Percentiles rank a stretch among this genome's conserved stretches.
Conservation (phyloP, 768 basidiomycete species). For the Melanogaster broomeanus region DNA sequence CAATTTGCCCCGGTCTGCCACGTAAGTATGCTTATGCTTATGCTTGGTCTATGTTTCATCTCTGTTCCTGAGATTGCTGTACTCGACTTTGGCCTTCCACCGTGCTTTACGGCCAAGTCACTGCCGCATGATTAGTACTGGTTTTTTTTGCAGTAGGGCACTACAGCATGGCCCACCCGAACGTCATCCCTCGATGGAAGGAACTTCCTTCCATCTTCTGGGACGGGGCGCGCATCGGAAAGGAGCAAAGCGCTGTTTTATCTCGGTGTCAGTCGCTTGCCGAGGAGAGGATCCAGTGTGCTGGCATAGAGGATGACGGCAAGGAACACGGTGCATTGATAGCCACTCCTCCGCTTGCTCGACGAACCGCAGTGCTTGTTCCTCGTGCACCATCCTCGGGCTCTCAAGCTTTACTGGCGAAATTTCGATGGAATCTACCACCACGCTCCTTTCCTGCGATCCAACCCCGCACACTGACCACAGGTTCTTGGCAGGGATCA, state of each 20-base stretch:
- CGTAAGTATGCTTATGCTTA: slow-evolving; percentile 39
- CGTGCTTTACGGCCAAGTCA: slow-evolving; percentile 48
- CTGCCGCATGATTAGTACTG: slow-evolving; percentile 70
- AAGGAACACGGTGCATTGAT: slow-evolving; percentile 47
- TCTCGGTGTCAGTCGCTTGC: slow-evolving; percentile 69
- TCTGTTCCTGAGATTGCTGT: slow-evolving; percentile 62
- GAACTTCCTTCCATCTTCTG: slow-evolving; percentile 58
- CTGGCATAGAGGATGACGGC: slow-evolving; percentile 74
- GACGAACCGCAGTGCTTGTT: slow-evolving; percentile 13
- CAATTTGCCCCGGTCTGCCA: slow-evolving; percentile 51
- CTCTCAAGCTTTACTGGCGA: slow-evolving; percentile 82
- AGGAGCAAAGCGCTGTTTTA: slow-evolving; percentile 63
- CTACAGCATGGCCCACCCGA: slow-evolving; percentile 80
- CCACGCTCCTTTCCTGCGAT: slow-evolving; percentile 60
- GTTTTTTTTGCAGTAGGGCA: slow-evolving; percentile 81
- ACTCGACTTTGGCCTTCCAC: slow-evolving; percentile 79
- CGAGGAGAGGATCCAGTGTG: slow-evolving; percentile 55
- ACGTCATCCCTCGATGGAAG: slow-evolving; percentile 55
- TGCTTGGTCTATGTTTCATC: not conserved
- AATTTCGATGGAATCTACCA: slow-evolving; percentile 83
- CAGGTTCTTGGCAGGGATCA: slow-evolving; percentile 87
- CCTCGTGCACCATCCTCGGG: slow-evolving; percentile 57
- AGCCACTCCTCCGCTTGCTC: slow-evolving; percentile 24
- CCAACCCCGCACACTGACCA: slow-evolving; percentile 72
- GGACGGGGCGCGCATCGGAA: slow-evolving; percentile 70